Conservation (phyloP, 805 yeast species). For the Pichia nanzhaoensis region DNA sequence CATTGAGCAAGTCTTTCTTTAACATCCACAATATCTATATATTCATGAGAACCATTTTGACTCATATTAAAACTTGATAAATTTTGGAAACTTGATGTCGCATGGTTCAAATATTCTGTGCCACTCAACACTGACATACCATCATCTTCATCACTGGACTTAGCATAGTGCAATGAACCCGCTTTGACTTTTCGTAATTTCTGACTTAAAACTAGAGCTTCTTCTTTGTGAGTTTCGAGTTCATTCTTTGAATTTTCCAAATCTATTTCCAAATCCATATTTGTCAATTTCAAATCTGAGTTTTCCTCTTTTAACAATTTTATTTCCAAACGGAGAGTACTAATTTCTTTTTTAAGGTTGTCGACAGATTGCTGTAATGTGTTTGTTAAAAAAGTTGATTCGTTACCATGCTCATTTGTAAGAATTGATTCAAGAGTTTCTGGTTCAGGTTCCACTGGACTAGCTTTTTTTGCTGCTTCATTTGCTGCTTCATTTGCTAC, state of each 20-base stretch:
- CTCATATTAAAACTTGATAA: slow-evolving; percentile 21
- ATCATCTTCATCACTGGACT: slow-evolving; percentile 22
- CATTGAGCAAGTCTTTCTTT: slow-evolving; percentile 59
- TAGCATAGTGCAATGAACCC: slow-evolving; percentile 20
- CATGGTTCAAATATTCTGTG: slow-evolving; percentile 13
- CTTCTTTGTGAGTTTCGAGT: slow-evolving; percentile 30
- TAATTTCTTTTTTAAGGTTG: slow-evolving; percentile 28
- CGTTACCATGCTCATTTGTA: slow-evolving; percentile 12
- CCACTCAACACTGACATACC: slow-evolving; percentile 17
- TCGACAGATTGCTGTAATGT: slow-evolving; percentile 31
- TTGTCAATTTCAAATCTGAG: slow-evolving; percentile 22
- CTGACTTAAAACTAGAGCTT: slow-evolving; percentile 12
- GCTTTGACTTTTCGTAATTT: slow-evolving; percentile 31
- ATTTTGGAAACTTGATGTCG: slow-evolving; percentile 20
- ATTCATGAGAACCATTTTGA: slow-evolving; percentile 23
- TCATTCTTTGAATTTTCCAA: slow-evolving; percentile 32
- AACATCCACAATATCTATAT: slow-evolving; percentile 47
- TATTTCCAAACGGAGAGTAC: slow-evolving; percentile 11
- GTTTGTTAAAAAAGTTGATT: slow-evolving; percentile 21
- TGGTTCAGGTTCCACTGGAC: neutral
- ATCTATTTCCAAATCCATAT: slow-evolving; percentile 32
- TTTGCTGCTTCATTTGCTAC: neutral
- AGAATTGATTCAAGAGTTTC: slow-evolving; percentile 18
- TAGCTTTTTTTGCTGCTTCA: neutral
- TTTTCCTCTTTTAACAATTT: slow-evolving; percentile 19